Evolutionary conservation across 768 basidiomycete species (phyloP), one percentile per base, ranked within the genome.

Genomic region (Galerina marginata): DNA sequence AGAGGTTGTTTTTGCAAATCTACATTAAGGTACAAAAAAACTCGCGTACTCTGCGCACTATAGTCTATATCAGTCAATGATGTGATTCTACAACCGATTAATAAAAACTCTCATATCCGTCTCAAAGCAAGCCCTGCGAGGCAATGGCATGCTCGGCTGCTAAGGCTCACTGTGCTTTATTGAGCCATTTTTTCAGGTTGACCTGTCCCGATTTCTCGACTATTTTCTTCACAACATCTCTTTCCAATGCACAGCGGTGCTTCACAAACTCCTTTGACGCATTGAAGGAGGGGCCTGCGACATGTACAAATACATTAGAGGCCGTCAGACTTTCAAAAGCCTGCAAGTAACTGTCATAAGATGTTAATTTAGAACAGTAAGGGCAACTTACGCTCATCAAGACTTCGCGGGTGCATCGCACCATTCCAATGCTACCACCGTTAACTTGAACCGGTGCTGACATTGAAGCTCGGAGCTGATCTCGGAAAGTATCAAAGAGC

Each of bases 181-280:
- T 84, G 55, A 93, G 77, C 93, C 93, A 94, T 70, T 90, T 91
- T 70, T 84, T 91, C 56, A 95, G 73, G 64, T 82, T 89, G 10
- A 86, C 84, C 65, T 92, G 89, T 2, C 88, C 87, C 46, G 80
- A 79, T 65, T 75, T 83, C 47, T 89, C 87, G 25, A 93, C 81
- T 5, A 86, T 85, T 62, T 77, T 83, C 75, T 84, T 90, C 39
- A 96, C 80, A 20, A 89, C 87, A 12, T 82, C 81, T 58, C 87
- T 81, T 29, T 85, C 84, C 2, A 91, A 78, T 2, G 79, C 73
- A 65, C 87, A 92, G 23, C 90, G 83, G 70, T 94, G 90, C 63
- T 88, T 90, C 42, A 86, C 75, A 67, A 95, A 98, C 64, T 90
- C 89, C 57, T 84, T 86, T 6, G 85, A 79, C 9, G 85, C 72